phyloP scores from a whole-genome alignment of 2,329 filamentous ascomycete genomes.

The Pestalotiopsis fici region DNA sequence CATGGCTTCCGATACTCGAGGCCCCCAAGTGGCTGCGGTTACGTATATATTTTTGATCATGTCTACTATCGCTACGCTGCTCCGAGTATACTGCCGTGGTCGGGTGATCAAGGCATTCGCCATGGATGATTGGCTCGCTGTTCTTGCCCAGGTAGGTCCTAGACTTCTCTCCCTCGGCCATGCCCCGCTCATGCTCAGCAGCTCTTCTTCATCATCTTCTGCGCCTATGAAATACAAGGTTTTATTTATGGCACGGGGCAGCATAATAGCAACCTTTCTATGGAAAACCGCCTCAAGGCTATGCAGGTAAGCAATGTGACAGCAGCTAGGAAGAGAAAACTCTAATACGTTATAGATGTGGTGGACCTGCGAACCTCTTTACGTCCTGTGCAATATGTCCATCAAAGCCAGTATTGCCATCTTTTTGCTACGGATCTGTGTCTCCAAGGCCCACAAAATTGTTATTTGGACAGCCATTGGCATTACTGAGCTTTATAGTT shows the following conservation, averaged over 20 bases:
- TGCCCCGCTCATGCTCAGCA: constrained; percentile 4
- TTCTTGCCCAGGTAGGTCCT: constrained; percentile 28
- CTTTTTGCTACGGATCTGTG: constrained; percentile 37
- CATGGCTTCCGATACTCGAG: constrained; percentile 17
- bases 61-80: constrained; percentile 27
- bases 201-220: constrained; percentile 25
- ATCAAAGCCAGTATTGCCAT: constrained; percentile 40
- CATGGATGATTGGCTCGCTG: constrained; percentile 33
- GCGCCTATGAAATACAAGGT: constrained; percentile 26
- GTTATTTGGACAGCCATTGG: constrained; percentile 30
- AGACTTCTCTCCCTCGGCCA: background rate
- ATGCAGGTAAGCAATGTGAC: constrained; percentile 27
- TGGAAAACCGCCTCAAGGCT: constrained; percentile 22
- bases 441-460: constrained; percentile 25
- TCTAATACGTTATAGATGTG: constrained; percentile 23
- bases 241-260: constrained; percentile 27
- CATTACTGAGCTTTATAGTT: constrained; percentile 32
- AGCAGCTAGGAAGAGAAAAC: background rate
- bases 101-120: constrained; percentile 32
- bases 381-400: constrained; percentile 35
- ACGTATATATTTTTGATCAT: constrained; percentile 34
- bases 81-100: constrained; percentile 33
- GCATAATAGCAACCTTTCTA: constrained; percentile 19
- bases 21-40: constrained; percentile 25
- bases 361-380: constrained; percentile 43